Conservation (phyloP, 306 rosid genomes). For the Vigna reflexopilosa region DNA sequence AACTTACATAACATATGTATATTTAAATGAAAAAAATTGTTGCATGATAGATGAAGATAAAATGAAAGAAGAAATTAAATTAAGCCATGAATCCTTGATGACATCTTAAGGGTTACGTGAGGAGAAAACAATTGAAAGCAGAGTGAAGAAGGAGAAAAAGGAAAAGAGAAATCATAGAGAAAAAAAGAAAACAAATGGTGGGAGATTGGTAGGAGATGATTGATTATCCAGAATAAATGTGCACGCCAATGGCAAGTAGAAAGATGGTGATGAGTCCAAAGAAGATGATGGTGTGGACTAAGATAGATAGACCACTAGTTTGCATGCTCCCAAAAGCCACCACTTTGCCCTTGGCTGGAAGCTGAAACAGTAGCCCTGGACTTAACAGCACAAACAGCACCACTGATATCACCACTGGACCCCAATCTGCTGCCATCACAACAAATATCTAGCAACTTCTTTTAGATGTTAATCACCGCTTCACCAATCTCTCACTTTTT, state of each 20-base stretch:
- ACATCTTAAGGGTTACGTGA: not conserved
- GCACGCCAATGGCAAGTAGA: conserved; percentile 70
- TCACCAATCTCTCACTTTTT: not conserved
- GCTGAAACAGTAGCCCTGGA: conserved; percentile 72
- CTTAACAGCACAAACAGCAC: conserved; percentile 72
- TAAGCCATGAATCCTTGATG: not conserved
- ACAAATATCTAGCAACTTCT: not conserved
- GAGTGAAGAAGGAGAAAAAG: not conserved
- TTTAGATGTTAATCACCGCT: not conserved
- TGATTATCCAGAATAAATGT: conserved; percentile 58
- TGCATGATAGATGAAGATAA: not conserved
- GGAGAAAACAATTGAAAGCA: conserved; percentile 26
- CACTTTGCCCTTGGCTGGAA: conserved; percentile 62
- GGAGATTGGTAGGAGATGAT: not conserved
- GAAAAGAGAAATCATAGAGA: not conserved
- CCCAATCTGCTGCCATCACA: conserved; percentile 68
- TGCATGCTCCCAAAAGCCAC: conserved; percentile 76
- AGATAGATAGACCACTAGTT: conserved; percentile 65
- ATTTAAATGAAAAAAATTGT: too few species aligned
- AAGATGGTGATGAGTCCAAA: conserved; percentile 62
- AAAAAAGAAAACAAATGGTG: not conserved
- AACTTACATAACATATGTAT: too few species aligned
- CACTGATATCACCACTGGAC: conserved; percentile 83
- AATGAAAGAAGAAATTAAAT: conserved; percentile 17
- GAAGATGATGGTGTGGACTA: conserved; percentile 71